Conservation (phyloP, 2,329 filamentous ascomycete genomes). For the Elsinoe perseae region DNA sequence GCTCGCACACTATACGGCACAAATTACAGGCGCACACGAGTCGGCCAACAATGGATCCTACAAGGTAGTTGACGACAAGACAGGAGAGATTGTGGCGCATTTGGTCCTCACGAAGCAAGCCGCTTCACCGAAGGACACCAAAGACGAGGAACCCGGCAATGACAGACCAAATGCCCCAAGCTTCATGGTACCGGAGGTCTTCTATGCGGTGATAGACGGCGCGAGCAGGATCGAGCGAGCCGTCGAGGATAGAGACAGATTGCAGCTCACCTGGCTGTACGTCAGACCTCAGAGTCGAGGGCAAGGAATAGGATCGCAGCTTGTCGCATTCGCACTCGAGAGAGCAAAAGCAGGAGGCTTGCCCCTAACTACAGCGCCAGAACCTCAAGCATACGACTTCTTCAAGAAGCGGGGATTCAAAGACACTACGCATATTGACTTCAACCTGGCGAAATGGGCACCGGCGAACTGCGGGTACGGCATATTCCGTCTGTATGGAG, state of each 20-base stretch:
- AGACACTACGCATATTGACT: background rate
- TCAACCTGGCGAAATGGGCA: background rate
- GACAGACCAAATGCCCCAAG: background rate
- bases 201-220: background rate
- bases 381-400: background rate
- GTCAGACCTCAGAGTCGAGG: background rate
- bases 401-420: background rate
- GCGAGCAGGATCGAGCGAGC: background rate
- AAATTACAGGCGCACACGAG: background rate
- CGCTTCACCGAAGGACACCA: background rate
- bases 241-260: background rate
- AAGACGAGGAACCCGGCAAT: background rate
- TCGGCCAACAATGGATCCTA: background rate
- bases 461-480: background rate
- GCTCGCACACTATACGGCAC: background rate
- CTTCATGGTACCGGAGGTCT: background rate
- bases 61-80: background rate
- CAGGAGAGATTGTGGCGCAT: background rate
- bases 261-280: background rate
- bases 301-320: background rate
- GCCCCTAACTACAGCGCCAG: background rate
- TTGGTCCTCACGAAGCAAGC: background rate
- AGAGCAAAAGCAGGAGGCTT: background rate
- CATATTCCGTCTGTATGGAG: background rate
- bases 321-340: background rate